Percentiles rank a stretch among this genome's conserved stretches.
Evolutionary conservation across 352 stramenopile genomes (phyloP).

Genomic region (Phytophthora sp.): DNA sequence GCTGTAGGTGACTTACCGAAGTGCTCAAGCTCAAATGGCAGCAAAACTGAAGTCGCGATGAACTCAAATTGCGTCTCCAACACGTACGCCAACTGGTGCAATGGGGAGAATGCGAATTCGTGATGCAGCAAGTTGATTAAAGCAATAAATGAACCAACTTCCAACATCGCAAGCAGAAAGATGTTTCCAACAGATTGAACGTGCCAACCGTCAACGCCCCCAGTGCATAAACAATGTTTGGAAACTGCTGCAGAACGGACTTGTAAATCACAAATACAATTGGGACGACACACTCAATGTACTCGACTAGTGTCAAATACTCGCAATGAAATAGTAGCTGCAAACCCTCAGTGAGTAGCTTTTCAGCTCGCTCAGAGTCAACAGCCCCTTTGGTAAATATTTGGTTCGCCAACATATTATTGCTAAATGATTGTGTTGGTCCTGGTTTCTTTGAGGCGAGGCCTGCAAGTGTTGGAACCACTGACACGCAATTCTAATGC

Average conservation of each 20-base stretch:
- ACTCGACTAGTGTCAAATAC: slow-evolving; percentile 35
- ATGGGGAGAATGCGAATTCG: slow-evolving; percentile 29
- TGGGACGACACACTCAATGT: slow-evolving; percentile 40
- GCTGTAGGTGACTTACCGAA: not conserved
- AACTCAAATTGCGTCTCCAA: slow-evolving; percentile 33
- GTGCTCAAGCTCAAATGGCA: slow-evolving; percentile 6
- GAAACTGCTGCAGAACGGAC: slow-evolving; percentile 30
- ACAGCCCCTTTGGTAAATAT: not conserved
- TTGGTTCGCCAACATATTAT: not conserved
- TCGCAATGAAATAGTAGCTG: slow-evolving; percentile 37
- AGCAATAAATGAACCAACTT: slow-evolving; percentile 31
- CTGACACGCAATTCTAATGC: too few species aligned
- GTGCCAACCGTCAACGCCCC: not conserved
- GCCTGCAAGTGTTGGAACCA: too few species aligned
- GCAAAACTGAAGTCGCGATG: not conserved
- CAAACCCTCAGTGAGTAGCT: slow-evolving; percentile 13
- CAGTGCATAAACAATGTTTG: slow-evolving; percentile 33
- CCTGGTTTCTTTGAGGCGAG: too few species aligned
- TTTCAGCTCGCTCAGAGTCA: slow-evolving; percentile 1
- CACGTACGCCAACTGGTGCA: slow-evolving; percentile 38
- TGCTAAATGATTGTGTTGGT: too few species aligned
- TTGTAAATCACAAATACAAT: slow-evolving; percentile 38
- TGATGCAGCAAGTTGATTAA: slow-evolving; percentile 30
- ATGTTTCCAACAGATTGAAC: slow-evolving; percentile 1
- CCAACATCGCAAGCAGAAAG: slow-evolving; percentile 27